Percentiles rank a stretch among this genome's conserved stretches.
These are phyloP conservation scores for Houttuynia cordata DNA, from an alignment of 164 flowering plant species.

Conservation along the genomic window DNA sequence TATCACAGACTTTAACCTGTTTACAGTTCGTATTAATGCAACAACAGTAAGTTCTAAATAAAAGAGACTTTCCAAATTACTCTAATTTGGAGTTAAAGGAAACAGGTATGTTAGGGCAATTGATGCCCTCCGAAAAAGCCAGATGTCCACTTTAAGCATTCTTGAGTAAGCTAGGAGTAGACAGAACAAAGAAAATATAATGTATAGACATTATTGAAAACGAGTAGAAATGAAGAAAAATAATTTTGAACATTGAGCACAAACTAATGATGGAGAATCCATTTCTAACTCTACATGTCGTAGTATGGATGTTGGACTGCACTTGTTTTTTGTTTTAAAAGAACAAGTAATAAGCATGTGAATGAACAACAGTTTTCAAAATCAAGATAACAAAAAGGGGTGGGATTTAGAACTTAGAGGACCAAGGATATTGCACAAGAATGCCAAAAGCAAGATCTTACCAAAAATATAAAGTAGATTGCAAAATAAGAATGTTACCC, in stretches of 20 bases:
- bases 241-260: not conserved
- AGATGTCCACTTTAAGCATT: not conserved
- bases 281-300: too few relatives aligned
- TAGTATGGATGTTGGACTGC: too few relatives aligned
- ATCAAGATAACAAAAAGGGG: too few relatives aligned
- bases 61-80: not conserved
- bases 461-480: not conserved
- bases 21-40: slow-evolving; percentile 1
- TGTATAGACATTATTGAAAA: too few relatives aligned
- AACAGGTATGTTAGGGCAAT: too few relatives aligned
- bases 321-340: too few relatives aligned
- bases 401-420: too few relatives aligned
- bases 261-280: not conserved
- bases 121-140: not conserved
- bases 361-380: too few relatives aligned
- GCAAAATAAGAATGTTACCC: not conserved
- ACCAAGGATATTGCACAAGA: too few relatives aligned
- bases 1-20: slow-evolving; percentile 97
- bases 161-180: not conserved
- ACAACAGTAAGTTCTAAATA: not conserved
- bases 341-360: too few relatives aligned
- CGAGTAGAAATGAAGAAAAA: not conserved
- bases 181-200: too few relatives aligned
- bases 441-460: not conserved
- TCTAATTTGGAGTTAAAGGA: not conserved